A percentile compares a stretch with the other conserved stretches of the same genome.
These are phyloP conservation scores for Gynandropsis gynandra DNA, from an alignment of 345 rosid genomes.

Conservation along the genomic window DNA sequence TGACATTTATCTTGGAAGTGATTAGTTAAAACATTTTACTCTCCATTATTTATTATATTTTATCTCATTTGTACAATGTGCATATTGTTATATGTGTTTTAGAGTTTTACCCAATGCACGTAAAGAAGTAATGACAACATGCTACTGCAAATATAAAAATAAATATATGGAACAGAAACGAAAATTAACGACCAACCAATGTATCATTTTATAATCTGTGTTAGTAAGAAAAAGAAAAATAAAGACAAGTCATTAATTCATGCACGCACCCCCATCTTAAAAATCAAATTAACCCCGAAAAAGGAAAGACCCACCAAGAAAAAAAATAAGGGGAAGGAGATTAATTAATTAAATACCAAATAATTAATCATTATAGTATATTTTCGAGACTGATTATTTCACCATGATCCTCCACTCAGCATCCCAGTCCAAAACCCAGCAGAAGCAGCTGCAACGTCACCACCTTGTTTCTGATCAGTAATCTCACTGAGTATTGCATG, in stretches of 20 bases:
- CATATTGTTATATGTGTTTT: no score
- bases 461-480: conserved; percentile 47
- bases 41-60: no score
- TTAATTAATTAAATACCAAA: conserved; percentile 23
- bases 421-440: conserved; percentile 89
- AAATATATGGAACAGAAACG: no score
- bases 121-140: no score
- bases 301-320: conserved; percentile 10
- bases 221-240: conserved; percentile 26
- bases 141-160: no score
- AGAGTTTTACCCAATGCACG: no score
- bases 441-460: conserved; percentile 35
- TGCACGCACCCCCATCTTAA: conserved; percentile 28
- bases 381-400: conserved; percentile 25
- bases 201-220: conserved; percentile 33
- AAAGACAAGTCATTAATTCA: conserved; percentile 28
- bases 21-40: no score
- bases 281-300: conserved; percentile 20
- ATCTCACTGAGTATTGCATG: conserved; percentile 24
- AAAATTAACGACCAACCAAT: not conserved
- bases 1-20: no score
- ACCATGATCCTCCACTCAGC: conserved; percentile 97
- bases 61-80: no score
- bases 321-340: conserved; percentile 20
- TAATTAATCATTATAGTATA: conserved; percentile 25